These are phyloP conservation scores for Dimocarpus longan DNA, from an alignment of 345 rosid species.

Conservation along the genomic window DNA sequence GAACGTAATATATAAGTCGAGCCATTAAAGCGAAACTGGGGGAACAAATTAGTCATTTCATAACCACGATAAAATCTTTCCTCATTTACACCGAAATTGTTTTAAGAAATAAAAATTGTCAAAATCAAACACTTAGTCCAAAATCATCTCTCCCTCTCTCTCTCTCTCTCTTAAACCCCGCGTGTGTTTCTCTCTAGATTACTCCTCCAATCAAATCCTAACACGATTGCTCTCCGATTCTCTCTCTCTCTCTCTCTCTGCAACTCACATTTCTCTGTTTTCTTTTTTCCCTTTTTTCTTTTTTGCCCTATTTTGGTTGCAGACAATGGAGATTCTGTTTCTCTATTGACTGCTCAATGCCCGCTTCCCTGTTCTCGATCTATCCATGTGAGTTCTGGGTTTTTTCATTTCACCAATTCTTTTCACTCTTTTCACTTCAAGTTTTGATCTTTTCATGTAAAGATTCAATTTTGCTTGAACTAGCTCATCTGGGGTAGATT, in stretches of 20 bases:
- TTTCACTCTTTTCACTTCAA: neutral
- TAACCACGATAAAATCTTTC: fast-evolving
- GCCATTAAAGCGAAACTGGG: neutral
- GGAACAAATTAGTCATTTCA: conserved; percentile 22
- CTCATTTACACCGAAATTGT: conserved; percentile 16
- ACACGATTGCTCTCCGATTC: conserved; percentile 10
- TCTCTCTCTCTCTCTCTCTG: conserved; percentile 9
- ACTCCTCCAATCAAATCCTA: conserved; percentile 33
- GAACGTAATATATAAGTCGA: too few species aligned
- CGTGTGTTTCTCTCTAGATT: conserved; percentile 25
- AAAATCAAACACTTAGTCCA: conserved; percentile 21
- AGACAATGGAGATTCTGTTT: neutral
- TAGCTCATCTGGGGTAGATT: neutral
- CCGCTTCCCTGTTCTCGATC: conserved; percentile 35
- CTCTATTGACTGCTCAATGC: conserved; percentile 10
- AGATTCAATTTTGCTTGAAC: conserved; percentile 11
- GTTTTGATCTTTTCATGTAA: neutral
- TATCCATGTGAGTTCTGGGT: conserved; percentile 31
- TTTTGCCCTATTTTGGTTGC: neutral
- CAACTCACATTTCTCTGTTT: conserved; percentile 11
- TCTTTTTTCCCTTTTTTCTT: neutral
- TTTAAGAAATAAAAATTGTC: conserved; percentile 26
- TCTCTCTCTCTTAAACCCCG: conserved; percentile 16
- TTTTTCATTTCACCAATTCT: neutral
- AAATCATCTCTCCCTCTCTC: neutral